A percentile compares a stretch with the other conserved stretches of the same genome.
These are phyloP conservation scores for Astragalus glycyphyllos DNA, from an alignment of 306 rosid genomes.

Conservation along the genomic window DNA sequence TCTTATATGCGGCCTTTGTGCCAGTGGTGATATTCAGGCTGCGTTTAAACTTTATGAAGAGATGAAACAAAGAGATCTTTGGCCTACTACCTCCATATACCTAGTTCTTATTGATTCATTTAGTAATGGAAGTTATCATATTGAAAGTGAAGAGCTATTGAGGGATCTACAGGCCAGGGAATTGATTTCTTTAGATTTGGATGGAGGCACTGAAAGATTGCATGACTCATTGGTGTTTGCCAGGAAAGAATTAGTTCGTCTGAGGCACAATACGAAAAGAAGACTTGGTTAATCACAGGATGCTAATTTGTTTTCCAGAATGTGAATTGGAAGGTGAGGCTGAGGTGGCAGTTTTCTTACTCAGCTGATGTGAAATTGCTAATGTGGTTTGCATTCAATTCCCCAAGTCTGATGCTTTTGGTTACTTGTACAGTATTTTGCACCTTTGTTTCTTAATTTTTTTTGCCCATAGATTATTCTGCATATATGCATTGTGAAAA, in stretches of 20 bases:
- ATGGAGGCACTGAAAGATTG: conserved; percentile 43
- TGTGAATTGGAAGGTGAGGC: conserved; percentile 32
- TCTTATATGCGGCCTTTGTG: conserved; percentile 77
- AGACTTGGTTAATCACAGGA: conserved; percentile 29
- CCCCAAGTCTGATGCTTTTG: conserved; percentile 20
- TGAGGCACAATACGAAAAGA: conserved; percentile 50
- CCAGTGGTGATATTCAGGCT: conserved; percentile 57
- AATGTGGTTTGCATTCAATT: conserved; percentile 40
- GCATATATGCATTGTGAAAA: conserved; percentile 43
- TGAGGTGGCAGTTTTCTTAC: conserved; percentile 8
- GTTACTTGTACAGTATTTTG: conserved; percentile 4
- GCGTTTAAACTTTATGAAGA: conserved; percentile 76
- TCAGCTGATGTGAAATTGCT: conserved; percentile 18
- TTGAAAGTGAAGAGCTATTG: conserved; percentile 56
- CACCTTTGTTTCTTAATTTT: conserved; percentile 14
- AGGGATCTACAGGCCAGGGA: conserved; percentile 63
- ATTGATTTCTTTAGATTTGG: conserved; percentile 50
- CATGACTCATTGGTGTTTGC: conserved; percentile 54
- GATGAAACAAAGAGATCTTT: conserved; percentile 65
- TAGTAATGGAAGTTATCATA: conserved; percentile 45
- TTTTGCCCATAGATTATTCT: conserved; percentile 26
- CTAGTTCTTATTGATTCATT: conserved; percentile 56
- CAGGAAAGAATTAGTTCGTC: conserved; percentile 43
- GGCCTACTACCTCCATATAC: conserved; percentile 67
- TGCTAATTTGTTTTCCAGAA: conserved; percentile 22